phyloP scores from a whole-genome alignment of 129 eudicot species.

The Silybum marianum region DNA sequence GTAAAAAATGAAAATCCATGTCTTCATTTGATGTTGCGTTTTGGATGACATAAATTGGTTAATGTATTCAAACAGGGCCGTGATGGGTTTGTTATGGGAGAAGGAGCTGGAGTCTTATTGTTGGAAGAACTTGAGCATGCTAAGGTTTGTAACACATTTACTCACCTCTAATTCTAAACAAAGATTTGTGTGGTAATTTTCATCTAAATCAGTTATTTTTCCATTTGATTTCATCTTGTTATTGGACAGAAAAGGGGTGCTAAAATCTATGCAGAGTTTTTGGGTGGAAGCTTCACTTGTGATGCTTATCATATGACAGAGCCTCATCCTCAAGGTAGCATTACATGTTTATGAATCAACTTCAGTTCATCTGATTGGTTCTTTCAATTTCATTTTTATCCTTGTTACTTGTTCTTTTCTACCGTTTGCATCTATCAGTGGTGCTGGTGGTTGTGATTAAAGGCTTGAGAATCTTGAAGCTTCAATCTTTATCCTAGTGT shows the following conservation, averaged over 20 bases:
- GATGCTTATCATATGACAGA: slow-evolving; percentile 99
- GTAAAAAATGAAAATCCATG: not conserved
- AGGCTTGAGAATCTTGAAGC: not conserved
- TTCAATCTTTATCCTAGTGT: not conserved
- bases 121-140: slow-evolving; percentile 97
- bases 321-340: slow-evolving; percentile 90
- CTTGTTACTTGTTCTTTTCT: not conserved
- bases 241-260: slow-evolving; percentile 80
- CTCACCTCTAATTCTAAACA: not conserved
- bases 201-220: slow-evolving; percentile 8
- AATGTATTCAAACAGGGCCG: slow-evolving; percentile 60
- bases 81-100: slow-evolving; percentile 99
- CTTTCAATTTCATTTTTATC: not conserved
- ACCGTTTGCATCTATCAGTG: not conserved
- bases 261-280: slow-evolving; percentile 84
- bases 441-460: not conserved
- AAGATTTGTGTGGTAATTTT: not conserved
- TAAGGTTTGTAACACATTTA: slow-evolving; percentile 47
- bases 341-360: slow-evolving; percentile 5
- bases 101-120: slow-evolving; percentile 94
- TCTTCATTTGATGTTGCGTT: not conserved
- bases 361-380: not conserved
- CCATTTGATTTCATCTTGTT: not conserved
- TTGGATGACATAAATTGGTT: not conserved
- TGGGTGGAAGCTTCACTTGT: slow-evolving; percentile 98